A percentile compares a stretch with the other conserved stretches of the same genome.
These are phyloP conservation scores for Nicotiana sylvestris DNA, from an alignment of 257 asterid species.

Conservation along the genomic window DNA sequence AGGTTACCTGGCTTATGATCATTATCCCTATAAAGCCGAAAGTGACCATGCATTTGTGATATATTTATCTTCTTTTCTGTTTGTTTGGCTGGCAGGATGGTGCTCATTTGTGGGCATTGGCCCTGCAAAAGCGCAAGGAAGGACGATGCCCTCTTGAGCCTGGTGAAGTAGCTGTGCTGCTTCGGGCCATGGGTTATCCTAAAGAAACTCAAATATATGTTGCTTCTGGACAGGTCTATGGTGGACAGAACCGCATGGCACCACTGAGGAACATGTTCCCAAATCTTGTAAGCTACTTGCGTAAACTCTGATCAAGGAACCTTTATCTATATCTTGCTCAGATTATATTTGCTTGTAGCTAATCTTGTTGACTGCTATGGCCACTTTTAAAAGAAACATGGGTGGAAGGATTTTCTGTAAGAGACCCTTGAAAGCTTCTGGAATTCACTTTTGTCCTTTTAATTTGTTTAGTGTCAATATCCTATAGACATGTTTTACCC, in stretches of 20 bases:
- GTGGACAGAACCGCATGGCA: conserved; percentile 99
- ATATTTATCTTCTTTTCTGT: conserved; percentile 16
- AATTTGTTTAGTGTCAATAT: not conserved
- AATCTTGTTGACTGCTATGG: not conserved
- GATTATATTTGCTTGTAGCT: conserved; percentile 4
- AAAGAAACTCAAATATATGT: conserved; percentile 98
- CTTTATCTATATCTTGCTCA: not conserved
- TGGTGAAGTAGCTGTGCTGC: conserved; percentile 98
- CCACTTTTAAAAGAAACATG: not conserved
- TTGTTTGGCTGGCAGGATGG: conserved; percentile 65
- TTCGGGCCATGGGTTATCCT: conserved; percentile 97
- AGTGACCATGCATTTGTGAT: conserved; percentile 1
- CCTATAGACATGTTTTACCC: not conserved
- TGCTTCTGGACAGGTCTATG: conserved; percentile 98
- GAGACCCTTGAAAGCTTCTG: not conserved
- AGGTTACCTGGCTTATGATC: conserved; percentile 40
- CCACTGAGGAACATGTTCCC: conserved; percentile 99
- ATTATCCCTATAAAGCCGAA: not conserved
- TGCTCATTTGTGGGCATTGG: conserved; percentile 94
- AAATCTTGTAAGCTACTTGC: conserved; percentile 61
- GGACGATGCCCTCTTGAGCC: conserved; percentile 99
- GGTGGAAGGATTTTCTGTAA: not conserved
- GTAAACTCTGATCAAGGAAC: conserved; percentile 3
- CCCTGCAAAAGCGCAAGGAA: conserved; percentile 97
- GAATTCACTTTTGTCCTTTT: not conserved